Evolutionary conservation across 1,139 yeast species (phyloP).

Genomic region (Debaryomyces coudertii): DNA sequence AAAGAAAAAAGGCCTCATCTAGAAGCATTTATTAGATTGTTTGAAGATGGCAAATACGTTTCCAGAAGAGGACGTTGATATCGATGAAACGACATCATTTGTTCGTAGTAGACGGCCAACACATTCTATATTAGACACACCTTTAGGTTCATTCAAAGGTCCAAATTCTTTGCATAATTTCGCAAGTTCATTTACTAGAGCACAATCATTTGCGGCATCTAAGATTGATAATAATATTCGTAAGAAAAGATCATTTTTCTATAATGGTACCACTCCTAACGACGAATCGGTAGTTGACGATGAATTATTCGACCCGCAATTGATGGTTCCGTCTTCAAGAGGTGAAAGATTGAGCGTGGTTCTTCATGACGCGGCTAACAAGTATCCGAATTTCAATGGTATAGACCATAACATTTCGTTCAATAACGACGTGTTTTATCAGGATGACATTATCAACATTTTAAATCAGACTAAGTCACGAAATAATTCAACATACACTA

Average conservation of each 20-base stretch:
- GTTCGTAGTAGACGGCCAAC: slow-evolving; percentile 29
- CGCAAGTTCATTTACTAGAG: slow-evolving; percentile 51
- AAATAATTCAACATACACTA: slow-evolving; percentile 28
- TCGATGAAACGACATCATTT: slow-evolving; percentile 25
- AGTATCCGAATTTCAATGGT: slow-evolving; percentile 31
- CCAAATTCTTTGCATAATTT: slow-evolving; percentile 51
- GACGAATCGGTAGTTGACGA: slow-evolving; percentile 40
- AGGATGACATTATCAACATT: slow-evolving; percentile 40
- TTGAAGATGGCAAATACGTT: neutral
- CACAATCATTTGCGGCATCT: slow-evolving; percentile 49
- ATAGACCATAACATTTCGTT: slow-evolving; percentile 18
- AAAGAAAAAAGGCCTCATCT: neutral
- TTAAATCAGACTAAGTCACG: slow-evolving; percentile 36
- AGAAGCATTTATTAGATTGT: neutral
- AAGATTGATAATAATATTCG: slow-evolving; percentile 49
- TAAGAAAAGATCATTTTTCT: slow-evolving; percentile 46
- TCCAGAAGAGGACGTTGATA: slow-evolving; percentile 4
- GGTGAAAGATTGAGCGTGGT: slow-evolving; percentile 70
- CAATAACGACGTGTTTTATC: slow-evolving; percentile 43
- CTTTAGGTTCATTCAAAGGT: slow-evolving; percentile 51
- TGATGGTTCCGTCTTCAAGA: slow-evolving; percentile 65
- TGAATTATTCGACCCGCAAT: slow-evolving; percentile 70
- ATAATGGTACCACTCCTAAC: slow-evolving; percentile 17
- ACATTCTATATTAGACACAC: slow-evolving; percentile 38
- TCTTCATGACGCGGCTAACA: slow-evolving; percentile 34